Conservation (phyloP, 306 rosid species). For the Vigna unguiculata region DNA sequence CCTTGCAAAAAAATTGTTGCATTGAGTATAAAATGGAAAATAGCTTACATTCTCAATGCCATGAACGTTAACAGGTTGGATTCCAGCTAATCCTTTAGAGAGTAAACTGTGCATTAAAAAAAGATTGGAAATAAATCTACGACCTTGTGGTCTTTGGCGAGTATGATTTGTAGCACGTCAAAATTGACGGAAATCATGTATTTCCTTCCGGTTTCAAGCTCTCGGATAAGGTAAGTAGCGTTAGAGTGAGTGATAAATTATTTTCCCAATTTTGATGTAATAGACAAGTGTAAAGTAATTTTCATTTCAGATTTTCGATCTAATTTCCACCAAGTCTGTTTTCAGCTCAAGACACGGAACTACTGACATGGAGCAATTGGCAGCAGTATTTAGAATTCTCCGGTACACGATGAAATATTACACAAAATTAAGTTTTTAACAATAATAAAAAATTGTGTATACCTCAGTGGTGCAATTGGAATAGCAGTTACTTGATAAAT, state of each 20-base stretch:
- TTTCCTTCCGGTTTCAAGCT: constrained; percentile 33
- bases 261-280: constrained; percentile 4
- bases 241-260: constrained; percentile 5
- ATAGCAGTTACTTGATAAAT: constrained; percentile 6
- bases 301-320: constrained; percentile 8
- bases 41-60: constrained; percentile 69
- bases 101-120: constrained; percentile 58
- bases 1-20: constrained; percentile 3
- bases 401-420: neutral
- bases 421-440: neutral
- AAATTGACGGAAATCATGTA: constrained; percentile 23
- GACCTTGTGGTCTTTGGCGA: constrained; percentile 25
- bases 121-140: constrained; percentile 11
- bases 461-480: constrained; percentile 1
- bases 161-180: constrained; percentile 18
- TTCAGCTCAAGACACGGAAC: constrained; percentile 19
- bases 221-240: neutral
- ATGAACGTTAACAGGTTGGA: constrained; percentile 65
- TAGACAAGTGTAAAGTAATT: constrained; percentile 3
- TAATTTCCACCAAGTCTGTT: constrained; percentile 28
- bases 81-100: constrained; percentile 72
- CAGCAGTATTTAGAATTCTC: constrained; percentile 2
- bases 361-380: constrained; percentile 10
- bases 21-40: constrained; percentile 16
- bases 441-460: neutral